Conservation (phyloP, 2,329 filamentous ascomycete genomes). For the Fusarium temperatum region DNA sequence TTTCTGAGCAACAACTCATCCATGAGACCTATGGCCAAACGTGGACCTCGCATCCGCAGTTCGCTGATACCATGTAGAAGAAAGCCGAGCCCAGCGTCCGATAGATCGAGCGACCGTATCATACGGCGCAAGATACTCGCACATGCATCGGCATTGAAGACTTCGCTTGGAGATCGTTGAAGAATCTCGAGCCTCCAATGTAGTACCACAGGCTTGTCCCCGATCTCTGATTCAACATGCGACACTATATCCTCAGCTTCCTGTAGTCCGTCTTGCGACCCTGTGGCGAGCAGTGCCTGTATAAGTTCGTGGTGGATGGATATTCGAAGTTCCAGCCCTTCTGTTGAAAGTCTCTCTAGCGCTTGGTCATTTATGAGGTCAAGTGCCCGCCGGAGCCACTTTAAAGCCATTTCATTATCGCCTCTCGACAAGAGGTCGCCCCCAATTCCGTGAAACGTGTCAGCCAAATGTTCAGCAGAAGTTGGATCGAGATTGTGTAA, state of each 20-base stretch:
- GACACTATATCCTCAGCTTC: conserved; percentile 67
- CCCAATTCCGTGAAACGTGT: conserved; percentile 78
- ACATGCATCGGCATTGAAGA: conserved; percentile 60
- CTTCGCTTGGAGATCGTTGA: conserved; percentile 55
- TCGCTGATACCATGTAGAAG: conserved; percentile 74
- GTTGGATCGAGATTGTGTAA: conserved; percentile 54
- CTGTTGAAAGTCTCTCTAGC: conserved; percentile 63
- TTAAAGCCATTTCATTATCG: conserved; percentile 64
- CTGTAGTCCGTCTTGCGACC: conserved; percentile 54
- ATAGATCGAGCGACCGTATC: conserved; percentile 66
- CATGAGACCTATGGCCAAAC: conserved; percentile 61
- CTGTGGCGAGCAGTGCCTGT: conserved; percentile 60
- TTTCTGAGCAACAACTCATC: conserved; percentile 70
- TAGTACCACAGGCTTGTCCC: conserved; percentile 70
- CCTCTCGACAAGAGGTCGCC: conserved; percentile 62
- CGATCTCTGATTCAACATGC: conserved; percentile 69
- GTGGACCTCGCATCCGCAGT: conserved; percentile 64
- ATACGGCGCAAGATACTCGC: conserved; percentile 67
- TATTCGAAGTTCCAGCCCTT: conserved; percentile 71
- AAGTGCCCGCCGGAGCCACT: conserved; percentile 78
- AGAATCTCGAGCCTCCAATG: conserved; percentile 76
- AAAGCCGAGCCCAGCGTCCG: conserved; percentile 70
- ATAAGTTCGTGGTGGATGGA: conserved; percentile 73
- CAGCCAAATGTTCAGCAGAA: conserved; percentile 69
- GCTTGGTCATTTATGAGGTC: conserved; percentile 65